Conservation (phyloP, 495 filamentous ascomycete genomes). For the Hypoxylon fuscum region DNA sequence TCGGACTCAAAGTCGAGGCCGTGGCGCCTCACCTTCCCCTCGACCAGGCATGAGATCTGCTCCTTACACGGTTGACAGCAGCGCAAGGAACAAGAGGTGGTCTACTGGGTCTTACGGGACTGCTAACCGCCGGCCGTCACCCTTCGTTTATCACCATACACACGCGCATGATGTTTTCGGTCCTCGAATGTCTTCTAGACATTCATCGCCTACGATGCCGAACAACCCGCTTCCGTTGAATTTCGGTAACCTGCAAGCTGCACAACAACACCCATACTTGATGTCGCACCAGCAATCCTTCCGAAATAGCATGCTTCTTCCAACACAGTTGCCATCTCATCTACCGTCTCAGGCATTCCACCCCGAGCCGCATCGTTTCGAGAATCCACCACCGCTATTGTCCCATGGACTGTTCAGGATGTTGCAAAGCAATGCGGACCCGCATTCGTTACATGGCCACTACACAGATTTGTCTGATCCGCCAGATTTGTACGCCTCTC, state of each 20-base stretch:
- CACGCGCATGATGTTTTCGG: slow-evolving; percentile 62
- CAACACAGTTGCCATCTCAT: slow-evolving; percentile 52
- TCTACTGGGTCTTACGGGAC: slow-evolving; percentile 73
- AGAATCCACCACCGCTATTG: slow-evolving; percentile 62
- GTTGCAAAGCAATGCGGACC: slow-evolving; percentile 73
- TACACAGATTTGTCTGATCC: slow-evolving; percentile 73
- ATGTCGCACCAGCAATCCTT: slow-evolving; percentile 56
- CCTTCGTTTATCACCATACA: slow-evolving; percentile 62
- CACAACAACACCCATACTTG: slow-evolving; percentile 62
- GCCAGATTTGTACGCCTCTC: slow-evolving; percentile 75
- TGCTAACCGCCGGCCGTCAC: slow-evolving; percentile 60
- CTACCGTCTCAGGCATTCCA: slow-evolving; percentile 58
- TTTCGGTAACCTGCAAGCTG: slow-evolving; percentile 62
- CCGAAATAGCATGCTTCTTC: slow-evolving; percentile 58
- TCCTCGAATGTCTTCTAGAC: slow-evolving; percentile 56
- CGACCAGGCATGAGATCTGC: slow-evolving; percentile 68
- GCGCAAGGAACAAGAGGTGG: slow-evolving; percentile 72
- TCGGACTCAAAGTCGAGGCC: slow-evolving; percentile 65
- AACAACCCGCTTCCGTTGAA: slow-evolving; percentile 62
- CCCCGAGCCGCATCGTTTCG: slow-evolving; percentile 58
- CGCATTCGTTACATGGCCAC: slow-evolving; percentile 66
- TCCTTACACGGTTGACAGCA: slow-evolving; percentile 68
- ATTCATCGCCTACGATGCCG: slow-evolving; percentile 65
- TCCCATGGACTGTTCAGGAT: slow-evolving; percentile 73
- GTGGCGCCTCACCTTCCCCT: slow-evolving; percentile 71